phyloP scores from a whole-genome alignment of 768 basidiomycete genomes.

The Pleurotus citrinopileatus region DNA sequence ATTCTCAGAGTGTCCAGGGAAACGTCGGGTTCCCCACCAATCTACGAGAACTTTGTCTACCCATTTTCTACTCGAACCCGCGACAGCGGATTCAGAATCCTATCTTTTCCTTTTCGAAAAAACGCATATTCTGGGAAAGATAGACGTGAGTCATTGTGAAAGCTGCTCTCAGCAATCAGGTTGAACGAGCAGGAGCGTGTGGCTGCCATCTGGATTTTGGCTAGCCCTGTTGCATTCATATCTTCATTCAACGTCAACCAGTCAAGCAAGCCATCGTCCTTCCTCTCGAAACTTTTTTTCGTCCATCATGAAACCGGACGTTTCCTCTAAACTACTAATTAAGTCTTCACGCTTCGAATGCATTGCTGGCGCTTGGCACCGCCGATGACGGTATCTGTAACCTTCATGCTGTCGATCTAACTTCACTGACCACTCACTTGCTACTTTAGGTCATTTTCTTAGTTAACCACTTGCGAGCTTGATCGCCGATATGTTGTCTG shows the following conservation, averaged over 20 bases:
- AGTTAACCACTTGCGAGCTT: not conserved
- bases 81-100: no score
- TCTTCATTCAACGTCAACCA: not conserved
- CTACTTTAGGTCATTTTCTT: not conserved
- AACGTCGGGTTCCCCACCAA: no score
- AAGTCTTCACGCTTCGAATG: not conserved
- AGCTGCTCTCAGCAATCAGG: no score
- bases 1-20: no score
- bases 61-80: no score
- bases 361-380: not conserved
- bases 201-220: no score
- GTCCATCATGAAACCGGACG: not conserved
- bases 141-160: no score
- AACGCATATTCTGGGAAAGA: no score
- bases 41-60: no score
- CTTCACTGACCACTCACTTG: not conserved
- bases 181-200: not conserved
- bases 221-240: no score
- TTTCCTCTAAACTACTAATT: not conserved
- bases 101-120: no score
- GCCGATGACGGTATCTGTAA: not conserved
- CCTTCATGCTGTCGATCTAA: not conserved
- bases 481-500: not conserved
- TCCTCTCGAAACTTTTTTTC: not conserved
- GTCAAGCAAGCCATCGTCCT: not conserved